Evolutionary conservation across 129 eudicot genomes (phyloP), one percentile per base, ranked within the genome.

Genomic region (Artemisia tridentata): DNA sequence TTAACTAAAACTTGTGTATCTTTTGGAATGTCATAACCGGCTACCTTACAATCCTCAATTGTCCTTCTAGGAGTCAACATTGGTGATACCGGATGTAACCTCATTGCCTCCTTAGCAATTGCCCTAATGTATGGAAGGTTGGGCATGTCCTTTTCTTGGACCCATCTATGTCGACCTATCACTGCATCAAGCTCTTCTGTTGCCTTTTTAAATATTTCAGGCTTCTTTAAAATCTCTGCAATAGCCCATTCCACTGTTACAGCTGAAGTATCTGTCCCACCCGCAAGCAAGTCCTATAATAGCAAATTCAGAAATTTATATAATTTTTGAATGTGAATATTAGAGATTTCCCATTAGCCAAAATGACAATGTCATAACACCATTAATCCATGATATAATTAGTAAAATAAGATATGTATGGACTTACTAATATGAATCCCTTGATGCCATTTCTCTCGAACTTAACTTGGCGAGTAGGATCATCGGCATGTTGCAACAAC

Each of bases 391-490:
- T 0, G 41, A 34, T 34, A 34, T 34, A 31, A 5, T 31, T 4
- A 11, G n/a, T 50, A 50, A 50, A 50, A 0, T 2, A 57, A 9
- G 19, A 2, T 1, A 11, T 9, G 7, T 34, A 34, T 5, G 41
- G 8, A 34, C 41, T 34, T 38, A 38, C 45, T 38, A 38, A 7
- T 38, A 38, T 80, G 51, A 88, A 86, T 0, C 84, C 96, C 56
- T 86, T 88, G 75, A 88, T 84, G 4, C 91, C 85, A 59, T 78
- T 68, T 59, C 92, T 84, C 67, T 88, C 89, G 1, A 88, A 79
- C 65, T 88, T 88, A 12, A 88, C 84, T 19, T 88, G 89, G 27
- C 79, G 72, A n/a, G 34, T 68, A 0, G 92, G 92, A 68, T 86
- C 92, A 59, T 81, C 89, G 7, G 92, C 80, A 49, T 84, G 80